These are phyloP conservation scores for Trichosporon coremiiforme DNA, from an alignment of 1,284 basidiomycete species.

Conservation along the genomic window DNA sequence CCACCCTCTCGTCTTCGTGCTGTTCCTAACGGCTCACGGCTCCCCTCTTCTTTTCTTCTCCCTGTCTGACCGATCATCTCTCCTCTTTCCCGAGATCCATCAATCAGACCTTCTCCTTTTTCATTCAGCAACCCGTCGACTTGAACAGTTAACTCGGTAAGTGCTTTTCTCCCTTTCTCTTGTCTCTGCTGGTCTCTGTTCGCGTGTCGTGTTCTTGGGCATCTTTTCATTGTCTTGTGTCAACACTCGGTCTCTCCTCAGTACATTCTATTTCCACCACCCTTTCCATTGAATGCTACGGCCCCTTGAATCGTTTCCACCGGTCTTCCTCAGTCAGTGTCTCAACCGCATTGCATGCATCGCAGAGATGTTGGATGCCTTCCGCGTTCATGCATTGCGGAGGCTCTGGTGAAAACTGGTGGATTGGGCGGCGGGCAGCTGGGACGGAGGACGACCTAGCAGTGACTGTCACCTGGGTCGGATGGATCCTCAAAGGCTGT, in stretches of 20 bases:
- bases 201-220: background rate
- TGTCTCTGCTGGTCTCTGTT: background rate
- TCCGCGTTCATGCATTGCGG: background rate
- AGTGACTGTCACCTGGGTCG: conserved; percentile 9
- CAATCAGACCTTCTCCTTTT: background rate
- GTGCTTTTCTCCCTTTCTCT: background rate
- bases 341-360: background rate
- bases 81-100: background rate
- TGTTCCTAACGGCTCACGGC: background rate
- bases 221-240: conserved; percentile 1
- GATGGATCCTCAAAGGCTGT: background rate
- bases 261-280: background rate
- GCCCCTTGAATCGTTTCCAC: conserved; percentile 16
- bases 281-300: conserved; percentile 3
- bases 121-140: background rate
- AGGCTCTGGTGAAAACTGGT: background rate
- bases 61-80: background rate
- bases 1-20: background rate
- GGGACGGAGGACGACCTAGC: background rate
- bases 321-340: background rate
- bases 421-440: background rate
- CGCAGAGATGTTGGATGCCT: background rate
- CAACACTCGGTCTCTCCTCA: background rate
- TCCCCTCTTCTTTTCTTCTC: conserved; percentile 13
- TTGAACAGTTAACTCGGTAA: background rate